Evolutionary conservation across 345 rosid genomes (phyloP), one percentile per base, ranked within the genome.

Genomic region (Citrus maxima): DNA sequence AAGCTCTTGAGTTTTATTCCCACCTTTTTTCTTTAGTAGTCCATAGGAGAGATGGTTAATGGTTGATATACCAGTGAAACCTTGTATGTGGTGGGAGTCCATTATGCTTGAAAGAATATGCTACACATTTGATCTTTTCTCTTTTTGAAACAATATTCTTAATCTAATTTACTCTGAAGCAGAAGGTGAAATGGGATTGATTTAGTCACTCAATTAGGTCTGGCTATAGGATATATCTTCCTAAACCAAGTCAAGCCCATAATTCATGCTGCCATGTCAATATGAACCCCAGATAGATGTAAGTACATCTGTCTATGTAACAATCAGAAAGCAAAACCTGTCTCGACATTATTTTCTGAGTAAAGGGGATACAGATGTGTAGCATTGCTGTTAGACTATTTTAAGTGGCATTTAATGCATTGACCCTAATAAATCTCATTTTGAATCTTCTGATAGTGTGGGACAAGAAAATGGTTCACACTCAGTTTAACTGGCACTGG

Each of bases 401-500:
- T 24, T 59, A 3, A 7, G 61, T 68, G 55, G 61, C 22, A 56
- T 60, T 64, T 54, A 4, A 35, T 61, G 22, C 40, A 21, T 27
- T 55, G 73, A 74, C 55, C 32, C 60, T 81, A 35, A 54, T n/a
- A 70, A 13, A 69, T 3, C 7, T 4, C 9, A 8, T 67, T 22
- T 22, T 72, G 56, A 51, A 7, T 80, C 32, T 70, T 62, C 64
- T 80, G 74, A 21, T 84, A 94, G 98, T 94, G 87, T 94, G 99
- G 98, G 99, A 96, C 88, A 96, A 96, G 95, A 94, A 96, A 89
- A 93, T 96, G 95, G 97, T 93, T 79, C 89, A 94, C 84, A 85
- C 88, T 35, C 95, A 93, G 82, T 96, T 90, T 75, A 92, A 94
- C 81, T 96, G 99, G 98, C 83, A 82, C 70, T 96, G 98, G 97